Base-by-base conservation (phyloP, 257 asterid species). In the Salvia rosmarinus region DNA sequence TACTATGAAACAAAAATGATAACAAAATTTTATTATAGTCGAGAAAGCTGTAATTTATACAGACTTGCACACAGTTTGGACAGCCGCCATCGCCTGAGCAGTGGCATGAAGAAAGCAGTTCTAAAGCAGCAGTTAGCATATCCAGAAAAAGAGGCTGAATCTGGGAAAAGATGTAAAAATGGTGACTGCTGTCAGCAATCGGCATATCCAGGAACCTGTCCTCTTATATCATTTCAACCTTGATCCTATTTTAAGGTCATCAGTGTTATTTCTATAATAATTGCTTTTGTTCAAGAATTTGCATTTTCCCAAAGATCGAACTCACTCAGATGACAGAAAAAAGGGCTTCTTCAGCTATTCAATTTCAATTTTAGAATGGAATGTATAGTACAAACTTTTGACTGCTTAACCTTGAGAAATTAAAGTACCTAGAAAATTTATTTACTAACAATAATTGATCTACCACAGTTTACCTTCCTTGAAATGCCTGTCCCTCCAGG, bases 401-500 rank as follows among this genome's bases (percentile, higher is more conserved):
- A 64, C 70, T 65, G 30, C 66, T 62, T 25, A 35, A 60, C 42
- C 60, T 23, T 54, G 64, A 42, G 52, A 75, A 32, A 42, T 23
- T 28, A 7, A 66, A 51, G 34, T 8, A 39, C 9, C 34, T 32
- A 61, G 64, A 34, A 39, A 51, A 14, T 6, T 6, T 20, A 30
- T 14, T 30, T 8, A 59, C 54, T n/a, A 59, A 67, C 5, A 65
- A 68, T 49, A 69, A 35, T 19, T 80, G 57, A 51, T 63, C 20
- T 43, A 63, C 57, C 34, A 50, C 52, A 40, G n/a, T 71, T 82
- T 82, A 91, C 98, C 97, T 94, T 91, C 39, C 79, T 83, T 44
- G 97, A 87, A 82, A 94, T 89, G 78, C 99, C 99, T 58, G 96
- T 85, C 46, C 97, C 97, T 73, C 99, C 99, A 71, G 97, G 96